A percentile compares a stretch with the other conserved stretches of the same genome.
Conservation (phyloP, 164 flowering plant genomes). For the Kalanchoe fedtschenkoi region DNA sequence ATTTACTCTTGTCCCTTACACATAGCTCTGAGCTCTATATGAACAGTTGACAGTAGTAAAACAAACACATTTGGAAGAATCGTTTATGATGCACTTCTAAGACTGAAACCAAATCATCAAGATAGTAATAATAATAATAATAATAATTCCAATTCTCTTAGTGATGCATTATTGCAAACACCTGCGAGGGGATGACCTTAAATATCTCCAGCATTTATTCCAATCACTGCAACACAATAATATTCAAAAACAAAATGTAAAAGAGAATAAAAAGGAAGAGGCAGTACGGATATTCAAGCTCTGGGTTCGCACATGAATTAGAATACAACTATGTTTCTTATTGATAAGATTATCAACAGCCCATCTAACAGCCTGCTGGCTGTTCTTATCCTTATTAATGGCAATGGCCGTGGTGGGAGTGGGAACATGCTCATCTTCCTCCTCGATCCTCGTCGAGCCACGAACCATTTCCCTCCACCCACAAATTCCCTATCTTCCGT, state of each 20-base stretch:
- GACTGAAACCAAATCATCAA: no score
- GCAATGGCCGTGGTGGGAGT: constrained; percentile 24
- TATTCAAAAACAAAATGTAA: neutral
- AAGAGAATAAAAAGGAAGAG: neutral
- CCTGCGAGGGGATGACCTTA: neutral
- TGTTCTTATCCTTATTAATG: constrained; percentile 36
- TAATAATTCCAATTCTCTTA: neutral
- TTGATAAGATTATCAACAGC: constrained; percentile 34
- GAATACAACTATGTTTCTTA: constrained; percentile 12
- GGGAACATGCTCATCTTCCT: no score
- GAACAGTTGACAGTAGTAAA: no score
- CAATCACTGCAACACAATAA: neutral
- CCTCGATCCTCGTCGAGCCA: neutral
- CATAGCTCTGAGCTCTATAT: no score
- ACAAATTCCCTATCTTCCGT: neutral
- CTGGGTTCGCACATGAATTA: constrained; percentile 30
- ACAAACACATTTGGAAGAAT: no score
- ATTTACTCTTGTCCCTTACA: neutral
- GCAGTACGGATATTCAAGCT: constrained; percentile 14
- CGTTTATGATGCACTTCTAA: no score
- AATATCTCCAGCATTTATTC: neutral
- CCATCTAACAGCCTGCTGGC: constrained; percentile 45
- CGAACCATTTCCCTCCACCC: constrained; percentile 4
- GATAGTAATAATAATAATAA: no score
- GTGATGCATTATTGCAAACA: neutral